Evolutionary conservation across 805 yeast genomes (phyloP).

Genomic region (Teunomyces atbi): DNA sequence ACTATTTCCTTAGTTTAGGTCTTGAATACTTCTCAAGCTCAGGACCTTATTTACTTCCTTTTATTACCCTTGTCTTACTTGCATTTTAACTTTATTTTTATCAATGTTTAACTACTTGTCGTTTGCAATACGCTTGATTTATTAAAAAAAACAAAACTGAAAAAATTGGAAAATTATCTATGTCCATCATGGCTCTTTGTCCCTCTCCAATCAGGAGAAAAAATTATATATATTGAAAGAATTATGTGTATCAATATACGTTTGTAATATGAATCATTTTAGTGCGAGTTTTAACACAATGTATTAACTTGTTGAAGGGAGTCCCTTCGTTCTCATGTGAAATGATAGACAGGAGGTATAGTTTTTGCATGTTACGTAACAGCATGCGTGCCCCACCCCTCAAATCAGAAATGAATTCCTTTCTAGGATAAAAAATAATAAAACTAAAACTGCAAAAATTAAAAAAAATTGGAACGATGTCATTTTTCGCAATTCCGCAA

Average conservation of each 20-base stretch:
- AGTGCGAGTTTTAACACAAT: neutral
- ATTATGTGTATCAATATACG: neutral
- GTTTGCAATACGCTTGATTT: neutral
- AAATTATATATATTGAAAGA: neutral
- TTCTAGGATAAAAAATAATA: neutral
- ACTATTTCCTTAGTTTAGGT: neutral
- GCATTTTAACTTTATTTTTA: constrained; percentile 2
- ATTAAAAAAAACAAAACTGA: neutral
- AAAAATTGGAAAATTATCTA: neutral
- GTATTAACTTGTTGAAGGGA: too few relatives aligned
- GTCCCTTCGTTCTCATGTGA: neutral
- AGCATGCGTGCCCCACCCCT: neutral
- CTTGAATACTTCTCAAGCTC: neutral
- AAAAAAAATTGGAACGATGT: neutral
- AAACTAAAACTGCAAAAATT: constrained; percentile 3
- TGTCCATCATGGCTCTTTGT: neutral
- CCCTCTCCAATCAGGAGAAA: neutral
- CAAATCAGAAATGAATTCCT: neutral
- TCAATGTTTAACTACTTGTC: constrained; percentile 1
- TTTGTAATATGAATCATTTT: neutral
- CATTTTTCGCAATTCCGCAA: constrained; percentile 3
- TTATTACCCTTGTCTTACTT: constrained; percentile 1
- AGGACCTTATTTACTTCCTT: neutral
- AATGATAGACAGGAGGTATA: neutral
- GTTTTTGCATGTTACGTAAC: neutral